A percentile compares a stretch with the other conserved stretches of the same genome.
Conservation (phyloP, 2,329 filamentous ascomycete genomes). For the Sclerotinia trifoliorum region DNA sequence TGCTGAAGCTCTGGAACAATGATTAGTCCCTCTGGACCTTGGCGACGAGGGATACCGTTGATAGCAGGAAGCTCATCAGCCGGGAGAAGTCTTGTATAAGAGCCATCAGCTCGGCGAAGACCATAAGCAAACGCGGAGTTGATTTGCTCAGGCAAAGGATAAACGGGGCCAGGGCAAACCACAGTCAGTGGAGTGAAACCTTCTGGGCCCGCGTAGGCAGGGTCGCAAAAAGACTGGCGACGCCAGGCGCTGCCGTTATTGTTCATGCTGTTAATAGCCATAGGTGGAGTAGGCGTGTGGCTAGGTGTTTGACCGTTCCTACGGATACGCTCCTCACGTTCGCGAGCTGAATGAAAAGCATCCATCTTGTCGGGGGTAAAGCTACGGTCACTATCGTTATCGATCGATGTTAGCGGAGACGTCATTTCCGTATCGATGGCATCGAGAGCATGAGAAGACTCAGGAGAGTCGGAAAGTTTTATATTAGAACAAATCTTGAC, state of each 20-base stretch:
- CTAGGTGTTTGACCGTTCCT: not conserved
- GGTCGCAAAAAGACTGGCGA: slow-evolving; percentile 5
- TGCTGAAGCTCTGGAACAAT: slow-evolving; percentile 34
- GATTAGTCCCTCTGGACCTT: slow-evolving; percentile 38
- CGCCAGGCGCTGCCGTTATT: not conserved
- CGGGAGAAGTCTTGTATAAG: slow-evolving; percentile 54
- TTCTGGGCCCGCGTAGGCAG: slow-evolving; percentile 21
- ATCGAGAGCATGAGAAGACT: slow-evolving; percentile 20
- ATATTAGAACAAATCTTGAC: slow-evolving; percentile 12
- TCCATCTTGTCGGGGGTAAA: slow-evolving; percentile 25
- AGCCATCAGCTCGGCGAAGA: slow-evolving; percentile 53
- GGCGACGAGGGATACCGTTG: slow-evolving; percentile 39
- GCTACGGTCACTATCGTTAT: slow-evolving; percentile 22
- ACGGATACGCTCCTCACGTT: slow-evolving; percentile 19
- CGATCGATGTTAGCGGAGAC: slow-evolving; percentile 29
- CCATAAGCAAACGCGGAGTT: slow-evolving; percentile 49
- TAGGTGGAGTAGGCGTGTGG: not conserved
- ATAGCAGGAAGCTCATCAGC: slow-evolving; percentile 51
- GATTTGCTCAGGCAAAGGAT: slow-evolving; percentile 31
- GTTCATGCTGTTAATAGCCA: not conserved
- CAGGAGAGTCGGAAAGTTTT: slow-evolving; percentile 18
- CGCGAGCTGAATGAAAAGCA: slow-evolving; percentile 24
- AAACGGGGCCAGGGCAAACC: slow-evolving; percentile 32
- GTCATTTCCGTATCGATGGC: slow-evolving; percentile 31
- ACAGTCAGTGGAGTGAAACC: slow-evolving; percentile 27